phyloP scores from a whole-genome alignment of 202 grass and related monocot genomes.

The Schoenoplectus tabernaemontani region DNA sequence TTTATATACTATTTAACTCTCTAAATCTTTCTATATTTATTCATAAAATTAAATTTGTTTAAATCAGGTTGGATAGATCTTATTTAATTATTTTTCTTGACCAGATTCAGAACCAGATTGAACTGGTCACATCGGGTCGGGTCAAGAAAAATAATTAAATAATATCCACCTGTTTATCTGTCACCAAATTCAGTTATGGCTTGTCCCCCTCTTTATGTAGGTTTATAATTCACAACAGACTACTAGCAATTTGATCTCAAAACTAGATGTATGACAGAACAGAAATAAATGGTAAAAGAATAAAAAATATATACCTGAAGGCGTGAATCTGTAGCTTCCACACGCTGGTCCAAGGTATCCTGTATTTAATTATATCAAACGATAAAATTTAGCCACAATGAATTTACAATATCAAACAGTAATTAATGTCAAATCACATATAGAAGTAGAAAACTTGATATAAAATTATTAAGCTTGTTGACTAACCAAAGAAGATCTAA shows the following conservation, averaged over 20 bases:
- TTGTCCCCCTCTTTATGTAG: neutral
- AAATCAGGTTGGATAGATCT: no score
- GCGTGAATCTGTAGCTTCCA: constrained; percentile 55
- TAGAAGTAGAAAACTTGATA: neutral
- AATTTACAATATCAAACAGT: neutral
- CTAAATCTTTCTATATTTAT: no score
- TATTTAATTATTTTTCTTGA: no score
- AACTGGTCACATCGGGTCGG: no score
- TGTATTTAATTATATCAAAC: constrained; percentile 29
- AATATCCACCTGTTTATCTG: no score
- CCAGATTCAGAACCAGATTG: no score
- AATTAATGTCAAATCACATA: neutral
- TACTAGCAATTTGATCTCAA: neutral
- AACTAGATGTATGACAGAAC: neutral
- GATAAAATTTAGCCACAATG: neutral
- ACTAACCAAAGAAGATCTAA: neutral
- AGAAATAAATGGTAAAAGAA: constrained; percentile 1
- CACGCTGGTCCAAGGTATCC: constrained; percentile 63
- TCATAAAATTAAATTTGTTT: no score
- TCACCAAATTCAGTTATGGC: no score
- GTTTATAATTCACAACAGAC: neutral
- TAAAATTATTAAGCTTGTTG: neutral
- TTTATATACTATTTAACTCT: no score
- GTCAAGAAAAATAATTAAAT: no score
- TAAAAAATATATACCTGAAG: no score